Evolutionary conservation across 345 rosid genomes (phyloP), one percentile per base, ranked within the genome.

Genomic region (Linum tenue): DNA sequence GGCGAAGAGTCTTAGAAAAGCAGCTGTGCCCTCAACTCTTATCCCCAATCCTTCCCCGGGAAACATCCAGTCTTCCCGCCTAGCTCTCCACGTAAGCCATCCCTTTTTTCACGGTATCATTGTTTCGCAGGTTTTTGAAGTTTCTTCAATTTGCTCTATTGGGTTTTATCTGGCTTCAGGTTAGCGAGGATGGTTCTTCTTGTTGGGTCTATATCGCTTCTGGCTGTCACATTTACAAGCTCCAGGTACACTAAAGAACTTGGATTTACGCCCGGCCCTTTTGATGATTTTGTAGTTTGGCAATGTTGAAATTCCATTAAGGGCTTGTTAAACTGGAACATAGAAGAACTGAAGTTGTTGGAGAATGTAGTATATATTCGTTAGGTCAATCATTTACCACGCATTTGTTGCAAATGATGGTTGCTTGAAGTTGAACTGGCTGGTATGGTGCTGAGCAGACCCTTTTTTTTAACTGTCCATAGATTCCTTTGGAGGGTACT

Each of bases 141-240:
- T 22, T 3, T 64, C 37, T 14, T 10, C 42, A 3, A 31, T 7
- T 58, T 36, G 3, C 16, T 44, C 5, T n/a, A 7, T 61, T 35
- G 60, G 31, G 31, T 55, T 55, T 11, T 3, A 65, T 56, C 5
- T 41, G 11, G 37, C 4, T 43, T 43, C 78, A 86, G 87, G 80
- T 78, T 42, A 68, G 72, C 7, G 78, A 78, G 55, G 84, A 76
- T 40, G 73, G 55, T 59, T 77, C 82, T 69, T 76, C 81, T 64
- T 84, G 80, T 65, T 76, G 82, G 71, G 76, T 78, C 62, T 86
- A 84, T 81, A 67, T 86, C 7, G 92, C 92, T 64, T 86, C 92
- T 67, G 89, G 83, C 8, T 79, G 78, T 69, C 76, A 76, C 67
- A 56, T 84, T 67, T 86, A 80, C 75, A 79, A 74, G 50, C 62